Conservation (phyloP, 2,329 filamentous ascomycete genomes). For the Neodidymelliopsis sp. region DNA sequence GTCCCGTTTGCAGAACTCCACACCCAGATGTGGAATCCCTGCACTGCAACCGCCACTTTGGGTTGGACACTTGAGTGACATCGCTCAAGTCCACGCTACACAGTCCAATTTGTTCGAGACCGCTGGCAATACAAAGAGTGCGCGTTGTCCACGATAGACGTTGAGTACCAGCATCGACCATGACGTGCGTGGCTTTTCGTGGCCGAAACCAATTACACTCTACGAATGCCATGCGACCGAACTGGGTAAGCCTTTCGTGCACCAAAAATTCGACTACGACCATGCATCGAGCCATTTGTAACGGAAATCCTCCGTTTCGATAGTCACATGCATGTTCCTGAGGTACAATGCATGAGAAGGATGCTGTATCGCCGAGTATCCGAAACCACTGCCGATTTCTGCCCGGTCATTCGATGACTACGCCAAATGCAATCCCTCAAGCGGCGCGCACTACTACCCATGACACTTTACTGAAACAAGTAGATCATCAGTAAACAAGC, state of each 20-base stretch:
- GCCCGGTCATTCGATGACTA: slow-evolving; percentile 11
- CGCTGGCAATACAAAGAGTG: neutral
- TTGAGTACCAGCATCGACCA: slow-evolving; percentile 4
- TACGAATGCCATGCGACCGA: neutral
- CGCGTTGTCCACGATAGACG: neutral
- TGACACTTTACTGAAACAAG: slow-evolving; percentile 3
- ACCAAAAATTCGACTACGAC: neutral
- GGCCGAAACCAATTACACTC: neutral
- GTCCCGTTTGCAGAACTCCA: slow-evolving; percentile 27
- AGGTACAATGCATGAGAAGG: neutral
- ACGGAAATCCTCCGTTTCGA: neutral
- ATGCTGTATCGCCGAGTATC: slow-evolving; percentile 7
- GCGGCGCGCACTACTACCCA: neutral
- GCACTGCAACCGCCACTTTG: slow-evolving; percentile 6
- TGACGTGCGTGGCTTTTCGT: slow-evolving; percentile 14
- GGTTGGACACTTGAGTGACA: neutral
- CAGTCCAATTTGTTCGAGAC: slow-evolving; percentile 5
- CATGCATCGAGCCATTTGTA: neutral
- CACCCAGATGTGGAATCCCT: slow-evolving; percentile 21
- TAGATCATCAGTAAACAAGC: neutral
- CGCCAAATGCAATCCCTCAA: neutral
- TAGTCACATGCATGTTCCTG: neutral
- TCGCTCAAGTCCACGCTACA: slow-evolving; percentile 1
- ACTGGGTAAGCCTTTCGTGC: neutral
- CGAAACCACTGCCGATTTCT: slow-evolving; percentile 13